Evolutionary conservation across 176 grass and related monocot genomes (phyloP).

Genomic region (Chrysopogon serrulatus): DNA sequence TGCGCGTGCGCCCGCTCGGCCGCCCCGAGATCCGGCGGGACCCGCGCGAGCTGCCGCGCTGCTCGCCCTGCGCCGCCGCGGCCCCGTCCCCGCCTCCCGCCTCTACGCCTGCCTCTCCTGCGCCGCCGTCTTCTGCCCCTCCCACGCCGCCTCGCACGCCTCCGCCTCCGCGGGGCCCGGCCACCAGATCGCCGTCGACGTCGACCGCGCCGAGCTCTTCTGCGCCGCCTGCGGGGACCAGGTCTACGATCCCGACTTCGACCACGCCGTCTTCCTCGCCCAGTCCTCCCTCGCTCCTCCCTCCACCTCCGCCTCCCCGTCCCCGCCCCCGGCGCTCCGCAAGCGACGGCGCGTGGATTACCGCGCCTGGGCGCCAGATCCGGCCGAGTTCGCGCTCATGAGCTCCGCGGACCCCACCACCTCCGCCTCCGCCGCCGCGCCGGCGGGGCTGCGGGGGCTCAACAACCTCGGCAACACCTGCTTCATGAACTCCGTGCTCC

Average conservation of each 20-base stretch:
- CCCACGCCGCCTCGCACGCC: constrained; percentile 56
- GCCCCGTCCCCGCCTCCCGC: constrained; percentile 14
- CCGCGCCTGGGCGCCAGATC: constrained; percentile 77
- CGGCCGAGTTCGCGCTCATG: constrained; percentile 57
- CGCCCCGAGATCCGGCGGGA: constrained; percentile 73
- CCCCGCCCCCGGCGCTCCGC: background rate
- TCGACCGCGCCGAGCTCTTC: constrained; percentile 85
- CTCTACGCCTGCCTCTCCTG: constrained; percentile 86
- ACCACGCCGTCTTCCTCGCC: constrained; percentile 69
- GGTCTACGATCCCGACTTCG: constrained; percentile 93
- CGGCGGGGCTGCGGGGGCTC: constrained; percentile 63
- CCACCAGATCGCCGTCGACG: constrained; percentile 93
- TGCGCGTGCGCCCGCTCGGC: constrained; percentile 65
- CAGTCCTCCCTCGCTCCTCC: constrained; percentile 46
- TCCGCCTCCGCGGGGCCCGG: constrained; percentile 28
- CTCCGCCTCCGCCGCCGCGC: constrained; percentile 35
- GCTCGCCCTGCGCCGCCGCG: constrained; percentile 44
- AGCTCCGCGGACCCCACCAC: constrained; percentile 46
- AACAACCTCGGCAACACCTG: constrained; percentile 97
- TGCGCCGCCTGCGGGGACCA: constrained; percentile 85
- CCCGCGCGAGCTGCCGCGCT: constrained; percentile 55
- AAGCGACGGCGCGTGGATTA: constrained; percentile 79
- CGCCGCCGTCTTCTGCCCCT: constrained; percentile 64
- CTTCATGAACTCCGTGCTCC: constrained; percentile 99
- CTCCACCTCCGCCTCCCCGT: background rate